Percentiles rank a stretch among this genome's conserved stretches.
phyloP scores from a whole-genome alignment of 2,329 filamentous ascomycete species.

The Raffaelea deltoideospora region DNA sequence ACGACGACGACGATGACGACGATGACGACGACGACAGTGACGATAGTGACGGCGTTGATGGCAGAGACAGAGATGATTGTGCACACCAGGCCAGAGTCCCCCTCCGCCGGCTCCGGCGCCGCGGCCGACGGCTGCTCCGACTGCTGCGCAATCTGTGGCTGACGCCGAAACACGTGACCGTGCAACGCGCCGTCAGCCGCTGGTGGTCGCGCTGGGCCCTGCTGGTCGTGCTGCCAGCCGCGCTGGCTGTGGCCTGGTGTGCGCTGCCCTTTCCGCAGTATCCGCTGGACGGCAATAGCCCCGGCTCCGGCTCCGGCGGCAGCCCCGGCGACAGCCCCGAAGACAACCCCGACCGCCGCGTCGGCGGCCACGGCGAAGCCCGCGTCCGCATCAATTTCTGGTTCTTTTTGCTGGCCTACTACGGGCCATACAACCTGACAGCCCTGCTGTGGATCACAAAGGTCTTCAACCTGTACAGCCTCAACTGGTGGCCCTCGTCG shows the following conservation, averaged over 20 bases:
- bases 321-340: constrained; percentile 8
- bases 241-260: constrained; percentile 47
- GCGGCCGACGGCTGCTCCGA: constrained; percentile 15
- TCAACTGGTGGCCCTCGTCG: constrained; percentile 56
- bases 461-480: constrained; percentile 54
- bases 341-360: constrained; percentile 20
- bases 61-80: constrained; percentile 1
- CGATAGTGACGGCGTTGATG: neutral
- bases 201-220: constrained; percentile 51
- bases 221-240: constrained; percentile 45
- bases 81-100: too few species aligned
- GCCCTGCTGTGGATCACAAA: constrained; percentile 58
- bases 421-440: constrained; percentile 52
- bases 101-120: constrained; percentile 1
- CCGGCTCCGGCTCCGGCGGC: constrained; percentile 10
- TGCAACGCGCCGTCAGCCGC: constrained; percentile 40
- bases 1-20: neutral
- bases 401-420: constrained; percentile 58
- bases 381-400: constrained; percentile 53
- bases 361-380: constrained; percentile 47
- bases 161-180: constrained; percentile 41
- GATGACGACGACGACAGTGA: neutral
- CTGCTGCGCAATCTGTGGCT: constrained; percentile 41
- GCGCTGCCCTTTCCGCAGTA: constrained; percentile 52
- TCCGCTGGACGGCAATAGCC: constrained; percentile 29